Base-by-base conservation (phyloP, 176 grass and related monocot species). In the Hsuehochloa calcarea region DNA sequence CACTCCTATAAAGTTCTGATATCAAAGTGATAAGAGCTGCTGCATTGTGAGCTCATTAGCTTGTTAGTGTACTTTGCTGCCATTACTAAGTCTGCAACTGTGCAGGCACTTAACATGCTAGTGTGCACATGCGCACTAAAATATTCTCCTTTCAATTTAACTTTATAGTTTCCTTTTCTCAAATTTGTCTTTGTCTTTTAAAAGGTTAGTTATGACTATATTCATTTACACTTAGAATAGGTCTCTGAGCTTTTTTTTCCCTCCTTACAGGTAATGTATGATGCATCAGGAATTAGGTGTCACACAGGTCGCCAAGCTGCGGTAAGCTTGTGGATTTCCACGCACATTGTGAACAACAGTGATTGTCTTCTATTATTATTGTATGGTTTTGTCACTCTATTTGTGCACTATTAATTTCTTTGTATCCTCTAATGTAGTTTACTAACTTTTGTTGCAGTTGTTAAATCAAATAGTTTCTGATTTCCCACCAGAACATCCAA, bases 381-480 rank as follows among this genome's bases (percentile, higher is more conserved):
- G 19, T 13, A 79, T 8, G 3, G 35, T 67, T 45, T 60, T 65
- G 37, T 59, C 10, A 10, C 6, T 82, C 63, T 47, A 9, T 35
- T 80, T 84, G 77, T 76, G 9, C 78, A 25, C 19, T 86, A 54
- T 74, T 55, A 16, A 50, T 88, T 65, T n/a, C 15, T 85, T 58
- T 50, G 23, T 69, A 8, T 85, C 49, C 70, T 71, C 62, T 85
- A 75, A 91, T 25, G 15, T 19, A 47, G 16, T 86, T 27, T 25
- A 10, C 5, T 19, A 41, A 50, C 47, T 84, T 82, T 56, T 82
- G 5, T 45, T 90, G 88, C 97, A 99, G 97, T 81, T 99, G 78
- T 54, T 99, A 67, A 99, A 99, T 91, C 97, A 91, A 87, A 99
- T 99, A 89, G 97, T 99, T 72, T 87, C 90, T 67, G 97, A 99